Conservation (phyloP, 2,329 filamentous ascomycete genomes). For the Xylariomycetidae sp. region DNA sequence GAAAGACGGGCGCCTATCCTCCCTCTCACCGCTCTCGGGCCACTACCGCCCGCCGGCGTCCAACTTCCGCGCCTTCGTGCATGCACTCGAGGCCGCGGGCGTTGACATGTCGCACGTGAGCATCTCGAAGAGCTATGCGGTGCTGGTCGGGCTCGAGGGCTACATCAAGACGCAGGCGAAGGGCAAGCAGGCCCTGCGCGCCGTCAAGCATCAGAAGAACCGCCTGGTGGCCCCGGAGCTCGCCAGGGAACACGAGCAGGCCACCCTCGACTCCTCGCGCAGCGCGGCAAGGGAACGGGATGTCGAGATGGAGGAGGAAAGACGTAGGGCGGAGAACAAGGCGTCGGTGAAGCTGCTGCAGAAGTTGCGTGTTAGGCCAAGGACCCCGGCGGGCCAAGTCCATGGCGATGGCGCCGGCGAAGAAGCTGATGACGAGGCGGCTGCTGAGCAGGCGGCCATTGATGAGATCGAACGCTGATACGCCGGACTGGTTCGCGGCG, state of each 20-base stretch:
- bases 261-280: constrained; percentile 53
- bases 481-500: neutral
- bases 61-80: constrained; percentile 79
- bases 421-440: neutral
- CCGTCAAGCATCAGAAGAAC: constrained; percentile 47
- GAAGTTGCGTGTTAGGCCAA: constrained; percentile 7
- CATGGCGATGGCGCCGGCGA: neutral
- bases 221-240: constrained; percentile 58
- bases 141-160: constrained; percentile 75
- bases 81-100: constrained; percentile 62
- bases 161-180: constrained; percentile 65
- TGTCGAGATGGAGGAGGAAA: constrained; percentile 31
- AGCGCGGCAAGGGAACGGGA: constrained; percentile 47
- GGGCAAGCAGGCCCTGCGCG: constrained; percentile 49
- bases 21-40: constrained; percentile 65
- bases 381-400: constrained; percentile 1
- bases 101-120: constrained; percentile 75
- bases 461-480: too few species aligned
- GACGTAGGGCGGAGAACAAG: constrained; percentile 30
- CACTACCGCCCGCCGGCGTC: constrained; percentile 80
- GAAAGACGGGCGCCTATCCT: constrained; percentile 70
- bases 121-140: constrained; percentile 75
- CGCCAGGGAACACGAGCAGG: constrained; percentile 50
- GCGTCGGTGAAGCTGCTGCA: constrained; percentile 12
- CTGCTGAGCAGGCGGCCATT: neutral